phyloP scores from a whole-genome alignment of 208 protist genomes.

The Leishmania tarentolae region DNA sequence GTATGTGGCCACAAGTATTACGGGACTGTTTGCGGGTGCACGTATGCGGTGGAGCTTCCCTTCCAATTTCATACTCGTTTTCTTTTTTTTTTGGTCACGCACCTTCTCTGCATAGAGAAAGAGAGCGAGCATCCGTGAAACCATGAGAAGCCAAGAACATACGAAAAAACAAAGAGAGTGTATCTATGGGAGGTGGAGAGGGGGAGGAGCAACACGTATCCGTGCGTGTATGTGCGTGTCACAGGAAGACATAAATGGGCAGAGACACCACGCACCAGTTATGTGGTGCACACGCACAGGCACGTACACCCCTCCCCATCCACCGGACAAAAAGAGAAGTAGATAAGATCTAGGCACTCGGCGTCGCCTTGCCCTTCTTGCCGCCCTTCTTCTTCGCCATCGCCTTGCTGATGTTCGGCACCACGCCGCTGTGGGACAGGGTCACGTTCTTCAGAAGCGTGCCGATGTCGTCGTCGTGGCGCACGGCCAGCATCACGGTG shows the following conservation, averaged over 20 bases:
- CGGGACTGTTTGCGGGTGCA: background rate
- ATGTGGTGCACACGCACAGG: background rate
- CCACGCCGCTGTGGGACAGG: slow-evolving; percentile 74
- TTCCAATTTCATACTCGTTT: background rate
- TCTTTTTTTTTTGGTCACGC: background rate
- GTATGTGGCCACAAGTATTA: background rate
- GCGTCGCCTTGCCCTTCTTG: slow-evolving; percentile 65
- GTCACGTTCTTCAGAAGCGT: slow-evolving; percentile 68
- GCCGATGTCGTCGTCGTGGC: slow-evolving; percentile 83
- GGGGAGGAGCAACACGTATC: background rate
- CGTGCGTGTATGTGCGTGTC: background rate
- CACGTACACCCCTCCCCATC: background rate
- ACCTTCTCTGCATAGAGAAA: background rate
- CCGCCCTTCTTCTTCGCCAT: slow-evolving; percentile 80
- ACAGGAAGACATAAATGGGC: background rate
- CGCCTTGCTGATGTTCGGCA: slow-evolving; percentile 83
- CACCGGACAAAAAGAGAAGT: background rate
- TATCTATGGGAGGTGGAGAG: slow-evolving; percentile 12
- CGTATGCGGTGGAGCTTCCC: background rate
- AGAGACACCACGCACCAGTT: background rate
- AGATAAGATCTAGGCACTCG: slow-evolving; percentile 40
- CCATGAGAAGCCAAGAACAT: slow-evolving; percentile 11
- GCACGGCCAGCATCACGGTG: slow-evolving; percentile 80
- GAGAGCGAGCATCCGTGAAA: slow-evolving; percentile 6
- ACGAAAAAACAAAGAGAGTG: slow-evolving; percentile 14